Conservation (phyloP, 257 asterid species). For the Nicotiana paniculata region DNA sequence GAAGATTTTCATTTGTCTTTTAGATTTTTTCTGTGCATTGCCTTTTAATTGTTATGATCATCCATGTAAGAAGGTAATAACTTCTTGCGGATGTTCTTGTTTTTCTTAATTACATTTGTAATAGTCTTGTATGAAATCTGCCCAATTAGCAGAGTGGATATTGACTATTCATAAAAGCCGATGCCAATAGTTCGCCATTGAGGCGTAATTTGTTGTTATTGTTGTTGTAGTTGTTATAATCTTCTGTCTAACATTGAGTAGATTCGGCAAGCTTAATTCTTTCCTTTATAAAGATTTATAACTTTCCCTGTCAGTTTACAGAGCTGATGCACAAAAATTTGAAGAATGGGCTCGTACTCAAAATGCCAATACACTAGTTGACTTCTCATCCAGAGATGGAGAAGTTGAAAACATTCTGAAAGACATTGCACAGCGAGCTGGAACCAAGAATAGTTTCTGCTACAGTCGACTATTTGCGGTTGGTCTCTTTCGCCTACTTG, state of each 20-base stretch:
- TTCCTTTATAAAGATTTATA: neutral
- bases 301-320: slow-evolving; percentile 6
- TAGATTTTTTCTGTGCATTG: neutral
- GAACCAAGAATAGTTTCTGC: slow-evolving; percentile 58
- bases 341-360: slow-evolving; percentile 93
- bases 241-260: neutral
- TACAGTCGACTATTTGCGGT: slow-evolving; percentile 92
- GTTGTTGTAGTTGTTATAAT: neutral
- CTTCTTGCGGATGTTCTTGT: neutral
- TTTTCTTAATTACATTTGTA: neutral
- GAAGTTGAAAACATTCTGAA: slow-evolving; percentile 63
- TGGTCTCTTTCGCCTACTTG: slow-evolving; percentile 93
- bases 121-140: neutral
- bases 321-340: slow-evolving; percentile 78
- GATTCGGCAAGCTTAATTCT: neutral
- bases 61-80: neutral
- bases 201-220: neutral
- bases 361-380: slow-evolving; percentile 56
- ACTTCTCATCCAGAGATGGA: slow-evolving; percentile 76
- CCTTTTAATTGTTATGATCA: slow-evolving; percentile 1
- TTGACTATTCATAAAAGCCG: neutral
- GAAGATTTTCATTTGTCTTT: neutral
- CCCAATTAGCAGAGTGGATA: neutral
- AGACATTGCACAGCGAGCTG: slow-evolving; percentile 82
- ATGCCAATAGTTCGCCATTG: neutral